Evolutionary conservation across 2,329 filamentous ascomycete genomes (phyloP).

Genomic region (Gaeumannomyces tritici): DNA sequence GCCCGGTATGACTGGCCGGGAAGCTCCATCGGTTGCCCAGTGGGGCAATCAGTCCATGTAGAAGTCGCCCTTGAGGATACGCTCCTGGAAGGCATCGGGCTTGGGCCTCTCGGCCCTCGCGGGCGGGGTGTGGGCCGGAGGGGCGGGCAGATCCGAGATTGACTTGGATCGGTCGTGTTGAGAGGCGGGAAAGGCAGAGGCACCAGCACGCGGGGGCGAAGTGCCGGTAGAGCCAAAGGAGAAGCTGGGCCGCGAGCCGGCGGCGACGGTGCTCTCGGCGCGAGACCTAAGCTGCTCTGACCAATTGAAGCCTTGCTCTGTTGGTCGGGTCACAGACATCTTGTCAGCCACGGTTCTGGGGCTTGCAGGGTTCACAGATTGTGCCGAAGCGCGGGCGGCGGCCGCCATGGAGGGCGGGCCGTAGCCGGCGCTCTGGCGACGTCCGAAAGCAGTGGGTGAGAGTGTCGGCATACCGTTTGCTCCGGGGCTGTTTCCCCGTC

Average conservation of each 20-base stretch:
- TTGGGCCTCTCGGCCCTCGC: conserved; percentile 49
- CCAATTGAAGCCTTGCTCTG: conserved; percentile 95
- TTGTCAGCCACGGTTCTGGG: conserved; percentile 57
- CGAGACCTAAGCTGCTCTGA: conserved; percentile 89
- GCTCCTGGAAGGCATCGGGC: conserved; percentile 91
- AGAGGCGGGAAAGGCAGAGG: conserved; percentile 11
- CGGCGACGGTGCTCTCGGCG: conserved; percentile 65
- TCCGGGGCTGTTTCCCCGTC: conserved; percentile 48
- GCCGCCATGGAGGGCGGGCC: neutral
- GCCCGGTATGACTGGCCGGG: neutral
- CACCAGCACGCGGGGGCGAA: conserved; percentile 29
- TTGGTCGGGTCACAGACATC: conserved; percentile 35
- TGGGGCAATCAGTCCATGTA: conserved; percentile 70
- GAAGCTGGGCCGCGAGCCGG: conserved; percentile 48
- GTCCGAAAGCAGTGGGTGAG: conserved; percentile 20
- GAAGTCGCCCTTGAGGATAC: conserved; percentile 95
- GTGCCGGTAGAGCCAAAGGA: conserved; percentile 38
- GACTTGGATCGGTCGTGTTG: conserved; percentile 61
- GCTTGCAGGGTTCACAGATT: conserved; percentile 6
- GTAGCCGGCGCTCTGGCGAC: conserved; percentile 15
- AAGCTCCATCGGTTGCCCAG: neutral
- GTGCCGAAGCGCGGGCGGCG: conserved; percentile 2
- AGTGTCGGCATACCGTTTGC: conserved; percentile 49
- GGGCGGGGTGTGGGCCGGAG: conserved; percentile 41
- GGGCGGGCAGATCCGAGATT: conserved; percentile 52